phyloP scores from a whole-genome alignment of 2,329 filamentous ascomycete species.

The Blumeria hordei region DNA sequence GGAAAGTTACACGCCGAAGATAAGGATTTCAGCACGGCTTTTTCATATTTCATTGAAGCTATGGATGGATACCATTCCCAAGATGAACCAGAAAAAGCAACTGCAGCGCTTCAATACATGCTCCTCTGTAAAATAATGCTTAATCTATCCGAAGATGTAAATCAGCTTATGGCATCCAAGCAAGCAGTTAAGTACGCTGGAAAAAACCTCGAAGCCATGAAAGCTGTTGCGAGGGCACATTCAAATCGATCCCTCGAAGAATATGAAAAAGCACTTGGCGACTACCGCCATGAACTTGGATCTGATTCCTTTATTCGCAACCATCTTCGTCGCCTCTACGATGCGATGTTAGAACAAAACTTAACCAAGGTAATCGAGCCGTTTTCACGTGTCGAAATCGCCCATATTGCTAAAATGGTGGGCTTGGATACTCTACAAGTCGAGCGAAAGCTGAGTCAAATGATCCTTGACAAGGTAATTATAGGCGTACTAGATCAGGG shows the following conservation, averaged over 20 bases:
- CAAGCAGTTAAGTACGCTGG: slow-evolving; percentile 91
- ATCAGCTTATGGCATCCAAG: slow-evolving; percentile 82
- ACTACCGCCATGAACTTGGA: slow-evolving; percentile 82
- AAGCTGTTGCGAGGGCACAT: slow-evolving; percentile 88
- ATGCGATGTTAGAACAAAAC: slow-evolving; percentile 98
- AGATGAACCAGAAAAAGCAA: slow-evolving; percentile 72
- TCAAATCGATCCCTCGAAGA: slow-evolving; percentile 88
- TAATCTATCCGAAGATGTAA: slow-evolving; percentile 89
- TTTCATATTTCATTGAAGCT: slow-evolving; percentile 97
- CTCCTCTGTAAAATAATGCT: slow-evolving; percentile 99
- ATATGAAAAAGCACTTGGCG: slow-evolving; percentile 76
- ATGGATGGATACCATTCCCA: slow-evolving; percentile 90
- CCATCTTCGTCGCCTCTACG: slow-evolving; percentile 84
- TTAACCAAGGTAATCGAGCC: slow-evolving; percentile 99
- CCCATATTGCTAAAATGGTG: slow-evolving; percentile 93
- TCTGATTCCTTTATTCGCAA: slow-evolving; percentile 92
- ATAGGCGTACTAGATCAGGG: slow-evolving; percentile 93
- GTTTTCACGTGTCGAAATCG: slow-evolving; percentile 90
- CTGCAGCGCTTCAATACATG: slow-evolving; percentile 97
- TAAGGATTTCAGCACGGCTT: slow-evolving; percentile 96
- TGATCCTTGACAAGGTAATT: slow-evolving; percentile 98
- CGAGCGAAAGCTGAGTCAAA: slow-evolving; percentile 93
- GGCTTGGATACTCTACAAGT: slow-evolving; percentile 89
- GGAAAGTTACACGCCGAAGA: slow-evolving; percentile 98
- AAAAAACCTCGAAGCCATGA: slow-evolving; percentile 95